phyloP scores from a whole-genome alignment of 306 rosid species.

The Quillaja saponaria region DNA sequence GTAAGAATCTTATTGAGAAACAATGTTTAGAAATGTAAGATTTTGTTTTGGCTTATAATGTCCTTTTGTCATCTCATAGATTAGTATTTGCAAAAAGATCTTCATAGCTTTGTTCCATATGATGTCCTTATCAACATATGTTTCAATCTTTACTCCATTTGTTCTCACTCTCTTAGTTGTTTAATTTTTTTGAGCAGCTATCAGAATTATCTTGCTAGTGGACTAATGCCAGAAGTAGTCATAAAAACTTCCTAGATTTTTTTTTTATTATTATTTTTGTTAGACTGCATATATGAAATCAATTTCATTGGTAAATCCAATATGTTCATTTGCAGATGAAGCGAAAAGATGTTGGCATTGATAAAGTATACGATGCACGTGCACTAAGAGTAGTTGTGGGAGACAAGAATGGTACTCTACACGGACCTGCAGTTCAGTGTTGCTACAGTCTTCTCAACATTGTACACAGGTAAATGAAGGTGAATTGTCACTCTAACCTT shows the following conservation, averaged over 20 bases:
- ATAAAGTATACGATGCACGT: constrained; percentile 88
- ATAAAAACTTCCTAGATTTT: constrained; percentile 11
- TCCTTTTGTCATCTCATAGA: no score
- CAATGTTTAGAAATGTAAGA: no score
- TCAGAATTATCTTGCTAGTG: not conserved
- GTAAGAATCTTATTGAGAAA: no score
- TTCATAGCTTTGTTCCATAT: no score
- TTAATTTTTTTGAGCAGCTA: constrained; percentile 23
- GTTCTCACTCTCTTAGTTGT: constrained; percentile 6
- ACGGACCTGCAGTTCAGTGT: constrained; percentile 89
- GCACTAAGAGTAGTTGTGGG: constrained; percentile 97
- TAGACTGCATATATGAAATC: no score
- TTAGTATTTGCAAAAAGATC: no score
- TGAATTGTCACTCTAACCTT: constrained; percentile 14
- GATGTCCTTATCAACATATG: no score
- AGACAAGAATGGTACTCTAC: constrained; percentile 91
- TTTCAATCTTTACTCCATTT: constrained; percentile 11
- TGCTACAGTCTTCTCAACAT: constrained; percentile 90
- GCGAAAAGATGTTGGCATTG: constrained; percentile 74
- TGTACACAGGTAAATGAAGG: constrained; percentile 70
- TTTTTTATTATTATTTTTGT: no score
- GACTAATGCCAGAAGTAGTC: not conserved
- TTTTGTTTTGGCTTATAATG: no score
- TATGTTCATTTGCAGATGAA: constrained; percentile 92
- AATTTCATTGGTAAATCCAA: no score